Percentiles rank a stretch among this genome's conserved stretches.
phyloP scores from a whole-genome alignment of 2,329 filamentous ascomycete genomes.

The Clonostachys solani region DNA sequence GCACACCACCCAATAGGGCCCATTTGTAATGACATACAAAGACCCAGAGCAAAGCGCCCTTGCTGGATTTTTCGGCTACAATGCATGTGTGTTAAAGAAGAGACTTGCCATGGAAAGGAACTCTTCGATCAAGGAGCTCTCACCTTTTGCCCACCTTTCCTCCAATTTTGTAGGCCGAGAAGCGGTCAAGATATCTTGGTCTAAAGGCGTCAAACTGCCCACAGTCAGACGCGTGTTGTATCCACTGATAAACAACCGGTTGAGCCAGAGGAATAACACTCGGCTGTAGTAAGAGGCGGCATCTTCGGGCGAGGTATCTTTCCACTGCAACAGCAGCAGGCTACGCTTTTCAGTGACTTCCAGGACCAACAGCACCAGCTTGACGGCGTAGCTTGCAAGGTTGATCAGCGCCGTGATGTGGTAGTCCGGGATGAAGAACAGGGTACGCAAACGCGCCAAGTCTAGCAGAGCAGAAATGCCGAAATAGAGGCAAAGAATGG shows the following conservation, averaged over 20 bases:
- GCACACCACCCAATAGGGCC: conserved; percentile 5
- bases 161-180: conserved; percentile 7
- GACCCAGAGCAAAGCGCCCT: conserved; percentile 3
- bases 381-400: conserved; percentile 36
- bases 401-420: conserved; percentile 23
- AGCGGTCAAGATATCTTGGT: conserved; percentile 9
- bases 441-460: conserved; percentile 34
- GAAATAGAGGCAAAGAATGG: conserved; percentile 40
- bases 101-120: not conserved
- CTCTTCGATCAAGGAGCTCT: not conserved
- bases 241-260: too few relatives aligned
- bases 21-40: conserved; percentile 1
- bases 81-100: not conserved
- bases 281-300: conserved; percentile 1
- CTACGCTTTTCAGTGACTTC: conserved; percentile 38
- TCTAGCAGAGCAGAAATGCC: conserved; percentile 38
- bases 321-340: not conserved
- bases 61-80: not conserved
- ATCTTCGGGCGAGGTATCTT: not conserved
- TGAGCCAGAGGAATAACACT: conserved; percentile 28
- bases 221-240: too few relatives aligned
- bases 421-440: conserved; percentile 27
- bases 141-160: conserved; percentile 11
- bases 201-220: not conserved
- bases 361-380: conserved; percentile 33